A percentile compares a stretch with the other conserved stretches of the same genome.
Conservation (phyloP, 768 basidiomycete genomes). For the Suillus occidentalis region DNA sequence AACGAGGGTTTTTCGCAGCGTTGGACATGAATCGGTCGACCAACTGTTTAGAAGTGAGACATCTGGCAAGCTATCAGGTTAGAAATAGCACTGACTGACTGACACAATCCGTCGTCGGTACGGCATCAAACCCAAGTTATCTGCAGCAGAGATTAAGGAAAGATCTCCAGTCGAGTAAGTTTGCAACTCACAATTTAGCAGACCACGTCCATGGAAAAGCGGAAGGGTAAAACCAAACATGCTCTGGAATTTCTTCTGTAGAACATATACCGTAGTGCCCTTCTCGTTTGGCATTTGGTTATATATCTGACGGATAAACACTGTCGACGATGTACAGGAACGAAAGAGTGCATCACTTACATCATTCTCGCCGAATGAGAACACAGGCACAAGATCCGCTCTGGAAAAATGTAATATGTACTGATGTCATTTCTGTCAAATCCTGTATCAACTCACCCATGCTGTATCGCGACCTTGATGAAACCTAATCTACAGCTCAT, state of each 20-base stretch:
- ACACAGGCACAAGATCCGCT: conserved; percentile 95
- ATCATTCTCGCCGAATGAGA: conserved; percentile 99
- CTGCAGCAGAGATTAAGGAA: conserved; percentile 37
- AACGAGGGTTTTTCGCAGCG: conserved; percentile 78
- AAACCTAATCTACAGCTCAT: conserved; percentile 69
- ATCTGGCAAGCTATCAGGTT: background rate
- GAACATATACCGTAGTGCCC: conserved; percentile 80
- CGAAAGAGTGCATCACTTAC: conserved; percentile 43
- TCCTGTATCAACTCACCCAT: conserved; percentile 55
- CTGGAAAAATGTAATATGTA: conserved; percentile 38
- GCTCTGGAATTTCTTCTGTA: conserved; percentile 91
- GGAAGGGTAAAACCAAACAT: conserved; percentile 96
- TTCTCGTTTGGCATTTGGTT: conserved; percentile 95
- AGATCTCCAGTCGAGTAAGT: background rate
- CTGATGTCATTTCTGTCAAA: background rate
- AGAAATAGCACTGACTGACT: conserved; percentile 69
- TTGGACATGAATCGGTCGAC: conserved; percentile 80
- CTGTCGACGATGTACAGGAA: background rate
- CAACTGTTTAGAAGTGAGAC: conserved; percentile 51
- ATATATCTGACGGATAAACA: conserved; percentile 65
- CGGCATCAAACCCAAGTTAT: conserved; percentile 94
- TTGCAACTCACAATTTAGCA: conserved; percentile 78
- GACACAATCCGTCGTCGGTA: conserved; percentile 95
- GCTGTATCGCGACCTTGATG: conserved; percentile 90
- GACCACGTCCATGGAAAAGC: conserved; percentile 93